Conservation (phyloP, 23 red algal genomes). For the Cyanidium caldarium region DNA sequence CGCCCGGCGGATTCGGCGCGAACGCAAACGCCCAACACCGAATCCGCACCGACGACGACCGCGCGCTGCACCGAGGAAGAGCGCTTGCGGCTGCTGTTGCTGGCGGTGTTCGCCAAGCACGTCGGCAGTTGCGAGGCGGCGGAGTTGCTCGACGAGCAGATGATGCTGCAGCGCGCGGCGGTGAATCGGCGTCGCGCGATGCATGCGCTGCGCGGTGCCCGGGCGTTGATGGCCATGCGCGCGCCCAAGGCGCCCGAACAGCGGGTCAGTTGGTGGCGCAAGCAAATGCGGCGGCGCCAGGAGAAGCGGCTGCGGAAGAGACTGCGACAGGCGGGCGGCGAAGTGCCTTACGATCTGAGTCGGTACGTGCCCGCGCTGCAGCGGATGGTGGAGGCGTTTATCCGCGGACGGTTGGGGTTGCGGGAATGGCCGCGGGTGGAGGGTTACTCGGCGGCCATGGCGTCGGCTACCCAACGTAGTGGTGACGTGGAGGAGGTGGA, state of each 20-base stretch:
- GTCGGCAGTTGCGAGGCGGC: neutral
- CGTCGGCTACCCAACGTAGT: too few relatives aligned
- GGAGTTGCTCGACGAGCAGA: neutral
- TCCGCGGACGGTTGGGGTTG: neutral
- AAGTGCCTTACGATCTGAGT: neutral
- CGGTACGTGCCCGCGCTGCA: neutral
- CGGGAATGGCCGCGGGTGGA: neutral
- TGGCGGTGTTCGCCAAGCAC: neutral
- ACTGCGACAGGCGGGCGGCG: neutral
- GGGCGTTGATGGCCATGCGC: neutral
- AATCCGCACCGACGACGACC: neutral
- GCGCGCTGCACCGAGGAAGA: neutral
- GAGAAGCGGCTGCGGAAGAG: neutral
- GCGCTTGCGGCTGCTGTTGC: neutral
- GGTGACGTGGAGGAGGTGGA: too few relatives aligned
- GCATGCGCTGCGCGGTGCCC: neutral
- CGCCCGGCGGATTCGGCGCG: neutral
- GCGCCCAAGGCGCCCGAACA: neutral
- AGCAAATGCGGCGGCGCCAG: neutral
- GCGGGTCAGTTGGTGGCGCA: neutral
- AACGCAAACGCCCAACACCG: too few relatives aligned
- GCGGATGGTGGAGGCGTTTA: neutral
- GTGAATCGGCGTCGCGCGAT: neutral
- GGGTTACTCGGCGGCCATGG: too few relatives aligned
- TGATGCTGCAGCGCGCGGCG: conserved; percentile 1